Conservation (phyloP, 2,329 filamentous ascomycete species). For the Cladosporium sp. region DNA sequence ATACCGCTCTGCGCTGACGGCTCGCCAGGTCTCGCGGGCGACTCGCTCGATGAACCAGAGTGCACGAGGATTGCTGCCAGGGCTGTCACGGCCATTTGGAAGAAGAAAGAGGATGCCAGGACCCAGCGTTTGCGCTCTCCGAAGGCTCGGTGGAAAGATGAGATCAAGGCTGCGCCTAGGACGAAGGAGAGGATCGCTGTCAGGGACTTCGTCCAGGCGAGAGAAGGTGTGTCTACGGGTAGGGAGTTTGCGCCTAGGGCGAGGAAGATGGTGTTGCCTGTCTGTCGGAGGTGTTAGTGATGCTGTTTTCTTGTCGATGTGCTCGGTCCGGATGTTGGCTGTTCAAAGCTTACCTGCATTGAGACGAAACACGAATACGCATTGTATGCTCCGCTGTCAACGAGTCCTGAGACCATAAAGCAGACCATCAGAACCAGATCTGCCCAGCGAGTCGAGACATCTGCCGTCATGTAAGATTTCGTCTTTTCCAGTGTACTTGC, state of each 20-base stretch:
- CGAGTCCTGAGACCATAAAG: constrained; percentile 69
- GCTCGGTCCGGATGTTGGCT: too few species aligned
- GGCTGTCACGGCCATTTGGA: constrained; percentile 37
- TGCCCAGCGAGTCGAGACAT: constrained; percentile 40
- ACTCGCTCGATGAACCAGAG: constrained; percentile 2
- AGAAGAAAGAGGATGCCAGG: constrained; percentile 42
- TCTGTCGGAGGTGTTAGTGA: not conserved
- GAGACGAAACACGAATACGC: constrained; percentile 75
- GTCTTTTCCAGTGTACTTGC: not conserved
- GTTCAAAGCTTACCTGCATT: constrained; percentile 62
- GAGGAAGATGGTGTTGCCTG: constrained; percentile 69
- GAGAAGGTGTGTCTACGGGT: constrained; percentile 34
- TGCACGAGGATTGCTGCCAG: constrained; percentile 37
- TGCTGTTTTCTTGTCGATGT: not conserved
- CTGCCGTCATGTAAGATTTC: constrained; percentile 10
- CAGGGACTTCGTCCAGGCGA: constrained; percentile 63
- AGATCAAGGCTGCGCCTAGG: constrained; percentile 65
- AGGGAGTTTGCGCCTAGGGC: constrained; percentile 57
- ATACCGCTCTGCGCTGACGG: constrained; percentile 15
- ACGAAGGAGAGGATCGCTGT: constrained; percentile 66
- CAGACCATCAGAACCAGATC: constrained; percentile 65
- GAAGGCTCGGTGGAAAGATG: constrained; percentile 59
- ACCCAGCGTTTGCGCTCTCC: constrained; percentile 61
- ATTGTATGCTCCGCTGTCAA: constrained; percentile 70
- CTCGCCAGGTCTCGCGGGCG: constrained; percentile 8